Evolutionary conservation across 768 basidiomycete species (phyloP).

Genomic region (Termitomyces eurrhizus): DNA sequence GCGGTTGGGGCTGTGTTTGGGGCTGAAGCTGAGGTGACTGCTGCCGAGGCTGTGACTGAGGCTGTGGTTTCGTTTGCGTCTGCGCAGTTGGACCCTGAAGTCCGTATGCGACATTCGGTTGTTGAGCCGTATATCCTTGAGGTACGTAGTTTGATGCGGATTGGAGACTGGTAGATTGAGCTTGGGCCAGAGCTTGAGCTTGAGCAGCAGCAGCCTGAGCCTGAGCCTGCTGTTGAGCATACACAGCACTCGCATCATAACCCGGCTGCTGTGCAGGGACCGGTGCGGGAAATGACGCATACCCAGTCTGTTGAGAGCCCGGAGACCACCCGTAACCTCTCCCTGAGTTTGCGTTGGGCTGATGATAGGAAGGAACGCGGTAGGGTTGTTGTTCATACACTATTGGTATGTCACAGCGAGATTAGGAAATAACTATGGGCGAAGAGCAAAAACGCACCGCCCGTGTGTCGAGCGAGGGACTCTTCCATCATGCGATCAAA

Average conservation of each 20-base stretch:
- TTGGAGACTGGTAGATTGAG: constrained; percentile 1
- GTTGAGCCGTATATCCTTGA: constrained; percentile 29
- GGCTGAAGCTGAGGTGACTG: not conserved
- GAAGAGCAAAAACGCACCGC: constrained; percentile 35
- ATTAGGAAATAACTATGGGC: not conserved
- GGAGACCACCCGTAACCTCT: constrained; percentile 51
- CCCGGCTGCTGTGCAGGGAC: constrained; percentile 15
- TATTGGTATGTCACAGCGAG: constrained; percentile 15
- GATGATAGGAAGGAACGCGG: constrained; percentile 19
- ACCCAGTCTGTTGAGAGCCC: constrained; percentile 25
- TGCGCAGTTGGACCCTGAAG: constrained; percentile 39
- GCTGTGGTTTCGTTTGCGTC: constrained; percentile 20
- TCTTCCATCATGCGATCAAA: constrained; percentile 96
- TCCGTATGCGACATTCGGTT: constrained; percentile 30
- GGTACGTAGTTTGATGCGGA: constrained; percentile 19
- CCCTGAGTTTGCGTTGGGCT: constrained; percentile 21
- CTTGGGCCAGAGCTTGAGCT: constrained; percentile 12
- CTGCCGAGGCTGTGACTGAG: not conserved
- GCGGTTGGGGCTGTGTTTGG: constrained; percentile 4
- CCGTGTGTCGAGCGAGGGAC: constrained; percentile 70
- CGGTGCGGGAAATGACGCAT: constrained; percentile 32
- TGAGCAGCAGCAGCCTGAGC: constrained; percentile 10
- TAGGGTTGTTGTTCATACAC: constrained; percentile 51
- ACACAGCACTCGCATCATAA: constrained; percentile 19
- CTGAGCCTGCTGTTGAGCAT: constrained; percentile 17